Evolutionary conservation across 768 basidiomycete species (phyloP), one percentile per base, ranked within the genome.

Genomic region (Pulveroboletus frians): DNA sequence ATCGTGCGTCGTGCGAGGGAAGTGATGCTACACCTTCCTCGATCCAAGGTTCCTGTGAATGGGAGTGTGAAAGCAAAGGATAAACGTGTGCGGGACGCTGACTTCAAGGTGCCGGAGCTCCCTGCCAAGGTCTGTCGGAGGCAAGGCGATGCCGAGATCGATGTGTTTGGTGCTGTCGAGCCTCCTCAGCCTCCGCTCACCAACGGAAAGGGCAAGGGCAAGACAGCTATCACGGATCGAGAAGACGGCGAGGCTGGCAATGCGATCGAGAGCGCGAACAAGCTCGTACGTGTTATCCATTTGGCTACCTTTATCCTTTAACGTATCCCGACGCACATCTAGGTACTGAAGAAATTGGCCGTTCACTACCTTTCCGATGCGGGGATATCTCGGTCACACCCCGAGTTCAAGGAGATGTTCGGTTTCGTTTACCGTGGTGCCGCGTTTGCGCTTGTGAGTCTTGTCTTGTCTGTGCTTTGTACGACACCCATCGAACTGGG

Each of bases 241-340:
- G 49, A 40, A 6, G 50, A 59, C 9, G 30, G 30, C 15, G 65
- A 61, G 41, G 52, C 48, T 9, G 63, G 59, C 14, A 53, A 54
- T 21, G 55, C 70, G 47, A 57, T 78, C 36, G 84, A 86, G 67
- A 76, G 71, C 56, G 69, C 73, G 5, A 87, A 85, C 60, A 86
- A 82, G 64, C 74, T 73, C 52, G 85, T 85, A 53, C 57, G 75
- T 65, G 17, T 43, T 18, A n/a, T 10, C 13, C 40, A 10, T 35
- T 48, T 29, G 39, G 9, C 23, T 11, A 14, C 20, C 17, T n/a
- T 21, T 5, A 20, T 14, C 2, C 26, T 18, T 50, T 14, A 1
- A 23, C 7, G 18, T 26, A 20, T 43, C 17, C 10, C 15, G 20
- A 46, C 15, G 29, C n/a, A n/a, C 3, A n/a, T 23, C 10, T 23